These are phyloP conservation scores for Aspergillus sp. DNA, from an alignment of 2,329 filamentous ascomycete species.

Conservation along the genomic window DNA sequence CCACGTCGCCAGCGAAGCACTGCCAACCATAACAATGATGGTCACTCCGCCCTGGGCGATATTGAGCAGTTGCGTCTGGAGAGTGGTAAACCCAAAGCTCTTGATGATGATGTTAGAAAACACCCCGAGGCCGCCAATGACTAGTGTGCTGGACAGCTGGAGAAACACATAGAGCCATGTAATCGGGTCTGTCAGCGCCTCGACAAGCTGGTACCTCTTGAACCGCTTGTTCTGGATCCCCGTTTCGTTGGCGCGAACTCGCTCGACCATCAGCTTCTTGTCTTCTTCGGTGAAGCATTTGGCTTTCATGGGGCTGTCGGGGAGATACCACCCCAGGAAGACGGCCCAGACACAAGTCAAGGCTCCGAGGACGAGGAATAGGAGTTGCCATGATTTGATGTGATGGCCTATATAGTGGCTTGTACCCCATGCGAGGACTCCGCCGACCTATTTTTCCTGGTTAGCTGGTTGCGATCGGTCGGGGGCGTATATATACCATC, in stretches of 20 bases:
- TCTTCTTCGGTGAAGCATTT: slow-evolving; percentile 64
- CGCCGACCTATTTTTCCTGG: slow-evolving; percentile 53
- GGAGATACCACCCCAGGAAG: slow-evolving; percentile 60
- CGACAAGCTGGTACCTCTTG: slow-evolving; percentile 49
- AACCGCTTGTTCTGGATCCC: slow-evolving; percentile 57
- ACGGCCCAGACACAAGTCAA: slow-evolving; percentile 38
- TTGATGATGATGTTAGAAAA: slow-evolving; percentile 61
- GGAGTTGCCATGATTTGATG: slow-evolving; percentile 62
- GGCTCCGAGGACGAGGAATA: slow-evolving; percentile 62
- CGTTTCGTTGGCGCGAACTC: slow-evolving; percentile 57
- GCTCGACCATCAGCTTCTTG: slow-evolving; percentile 59
- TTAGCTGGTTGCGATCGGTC: too few relatives aligned
- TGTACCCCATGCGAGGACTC: slow-evolving; percentile 56
- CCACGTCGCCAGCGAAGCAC: slow-evolving; percentile 64
- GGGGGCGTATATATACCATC: too few relatives aligned
- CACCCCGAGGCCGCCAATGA: slow-evolving; percentile 34
- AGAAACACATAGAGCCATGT: slow-evolving; percentile 21
- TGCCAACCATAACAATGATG: slow-evolving; percentile 63
- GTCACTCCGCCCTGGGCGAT: slow-evolving; percentile 74
- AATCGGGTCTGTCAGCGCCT: slow-evolving; percentile 37
- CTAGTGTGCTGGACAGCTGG: slow-evolving; percentile 14
- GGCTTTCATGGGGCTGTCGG: slow-evolving; percentile 66
- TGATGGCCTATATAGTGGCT: slow-evolving; percentile 50
- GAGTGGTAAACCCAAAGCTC: slow-evolving; percentile 59
- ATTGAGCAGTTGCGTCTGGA: slow-evolving; percentile 68